Evolutionary conservation across 1,284 basidiomycete species (phyloP), one percentile per base, ranked within the genome.

Genomic region (Entoloma clypeatum): DNA sequence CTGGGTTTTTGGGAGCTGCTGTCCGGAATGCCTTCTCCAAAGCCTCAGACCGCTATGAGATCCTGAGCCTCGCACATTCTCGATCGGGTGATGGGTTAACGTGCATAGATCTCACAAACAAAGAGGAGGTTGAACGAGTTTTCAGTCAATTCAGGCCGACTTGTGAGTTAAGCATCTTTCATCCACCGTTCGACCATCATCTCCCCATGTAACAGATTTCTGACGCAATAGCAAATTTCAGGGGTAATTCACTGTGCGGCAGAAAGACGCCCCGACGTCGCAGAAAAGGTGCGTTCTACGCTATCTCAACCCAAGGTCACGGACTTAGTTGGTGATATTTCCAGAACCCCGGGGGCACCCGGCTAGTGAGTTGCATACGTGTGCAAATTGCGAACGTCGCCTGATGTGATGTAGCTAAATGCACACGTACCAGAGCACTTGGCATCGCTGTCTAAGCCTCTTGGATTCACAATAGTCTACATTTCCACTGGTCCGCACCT

Each of bases 221-320:
- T 41, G n/a, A 38, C 44, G 40, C 35, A 27, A 35, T 42, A 28
- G 9, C 35, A 21, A 30, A 23, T 45, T 47, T 41, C 55, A 85
- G 84, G 84, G 80, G 75, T 91, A 19, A 78, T 92, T 14, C 89
- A 92, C 54, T 90, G 87, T 50, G 89, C 89, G 10, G 89, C 89
- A 3, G 89, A 92, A 61, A 69, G 89, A 43, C 69, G 87, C 36
- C 88, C 89, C 2, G 88, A 92, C 56, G 84, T 86, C 18, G 87
- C 86, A 41, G 84, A 87, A 59, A 84, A 81, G 69, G 86, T 83
- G 46, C 31, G 69, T n/a, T n/a, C n/a, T n/a, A n/a, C n/a, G n/a
- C 49, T 14, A 29, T 18, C 18, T 36, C 40, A 11, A 6, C 26
- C 36, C 41, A 13, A 14, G 25, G 4, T 19, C 32, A 19, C 37